Base-by-base conservation (phyloP, 148 eudicot genomes). In the Camellia granthamiana region DNA sequence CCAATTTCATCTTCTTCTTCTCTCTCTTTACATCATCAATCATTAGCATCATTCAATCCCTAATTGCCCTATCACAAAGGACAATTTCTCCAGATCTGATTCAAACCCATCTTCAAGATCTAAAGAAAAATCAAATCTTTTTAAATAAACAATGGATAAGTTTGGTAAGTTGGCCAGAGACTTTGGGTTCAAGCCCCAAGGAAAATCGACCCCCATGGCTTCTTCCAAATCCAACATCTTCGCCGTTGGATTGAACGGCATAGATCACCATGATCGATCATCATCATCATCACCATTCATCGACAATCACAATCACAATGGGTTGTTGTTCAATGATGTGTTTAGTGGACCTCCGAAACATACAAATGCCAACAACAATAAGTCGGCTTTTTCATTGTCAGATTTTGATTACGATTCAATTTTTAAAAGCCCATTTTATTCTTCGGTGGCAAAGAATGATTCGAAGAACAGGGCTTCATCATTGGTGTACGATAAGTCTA, bases 401-500 rank as follows among this genome's bases (percentile, higher is more conserved):
- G 88, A 83, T 78, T 80, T 85, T 49, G 88, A 89, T 67, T 89
- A 89, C 76, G 97, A 93, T 72, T 91, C 97, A 6, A 87, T 93
- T 81, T 96, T 96, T 77, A 89, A 83, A 9, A 81, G 88, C 23
- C 84, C 85, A 30, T 79, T 60, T 62, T 68, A 58, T 74, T 46
- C 59, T 1, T 30, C 38, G 38, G 38, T 30, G 8, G 42, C 52
- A 30, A 30, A 30, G 52, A 49, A 14, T 14, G 88, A 83, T 47
- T 77, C 87, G 44, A 85, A 78, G 60, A 66, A 79, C 12, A 86
- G 76, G 79, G 79, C 93, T 4, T 82, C 93, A 41, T 87, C 97
- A 80, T 97, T 97, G 41, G 94, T 95, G 55, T 95, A 89, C 74
- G 97, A 95, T 74, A 95, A 92, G 88, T 97, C 98, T 16, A 92